Evolutionary conservation across 495 filamentous ascomycete species (phyloP).

Genomic region (Pyrenopolyporus hunteri): DNA sequence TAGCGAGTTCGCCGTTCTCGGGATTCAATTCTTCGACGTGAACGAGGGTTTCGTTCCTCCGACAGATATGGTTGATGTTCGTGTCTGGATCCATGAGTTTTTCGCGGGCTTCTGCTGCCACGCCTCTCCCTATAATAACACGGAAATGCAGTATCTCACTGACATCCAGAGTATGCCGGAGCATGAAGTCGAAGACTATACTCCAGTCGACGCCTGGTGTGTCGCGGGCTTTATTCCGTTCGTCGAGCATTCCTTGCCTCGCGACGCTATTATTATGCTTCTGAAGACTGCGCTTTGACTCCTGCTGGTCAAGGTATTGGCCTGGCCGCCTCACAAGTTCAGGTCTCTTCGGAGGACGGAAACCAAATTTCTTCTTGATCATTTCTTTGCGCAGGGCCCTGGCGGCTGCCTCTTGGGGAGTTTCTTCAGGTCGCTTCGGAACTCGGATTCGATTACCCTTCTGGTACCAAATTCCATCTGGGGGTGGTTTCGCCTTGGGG

Average conservation of each 20-base stretch:
- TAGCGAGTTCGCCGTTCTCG: constrained; percentile 17
- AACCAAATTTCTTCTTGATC: constrained; percentile 6
- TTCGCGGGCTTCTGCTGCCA: constrained; percentile 24
- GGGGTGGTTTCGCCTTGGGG: too few relatives aligned
- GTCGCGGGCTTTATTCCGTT: background rate
- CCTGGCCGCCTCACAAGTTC: constrained; percentile 13
- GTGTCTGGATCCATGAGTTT: constrained; percentile 31
- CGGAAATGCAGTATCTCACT: constrained; percentile 33
- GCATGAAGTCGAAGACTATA: constrained; percentile 30
- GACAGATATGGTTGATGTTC: constrained; percentile 30
- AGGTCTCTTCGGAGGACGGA: constrained; percentile 3
- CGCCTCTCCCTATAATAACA: constrained; percentile 25
- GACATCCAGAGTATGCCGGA: constrained; percentile 27
- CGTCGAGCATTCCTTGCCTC: constrained; percentile 19
- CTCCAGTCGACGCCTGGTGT: constrained; percentile 2
- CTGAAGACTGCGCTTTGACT: constrained; percentile 18
- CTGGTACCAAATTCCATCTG: too few relatives aligned
- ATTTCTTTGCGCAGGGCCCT: background rate
- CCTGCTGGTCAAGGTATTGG: constrained; percentile 5
- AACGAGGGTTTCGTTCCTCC: constrained; percentile 29
- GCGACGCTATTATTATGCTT: constrained; percentile 17
- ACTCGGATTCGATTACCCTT: too few relatives aligned
- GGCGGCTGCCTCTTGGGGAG: too few relatives aligned
- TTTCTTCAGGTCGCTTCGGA: background rate
- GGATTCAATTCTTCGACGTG: constrained; percentile 16